Percentiles rank a stretch among this genome's conserved stretches.
Evolutionary conservation across 2,329 filamentous ascomycete species (phyloP).

Genomic region (Diaporthe sp.): DNA sequence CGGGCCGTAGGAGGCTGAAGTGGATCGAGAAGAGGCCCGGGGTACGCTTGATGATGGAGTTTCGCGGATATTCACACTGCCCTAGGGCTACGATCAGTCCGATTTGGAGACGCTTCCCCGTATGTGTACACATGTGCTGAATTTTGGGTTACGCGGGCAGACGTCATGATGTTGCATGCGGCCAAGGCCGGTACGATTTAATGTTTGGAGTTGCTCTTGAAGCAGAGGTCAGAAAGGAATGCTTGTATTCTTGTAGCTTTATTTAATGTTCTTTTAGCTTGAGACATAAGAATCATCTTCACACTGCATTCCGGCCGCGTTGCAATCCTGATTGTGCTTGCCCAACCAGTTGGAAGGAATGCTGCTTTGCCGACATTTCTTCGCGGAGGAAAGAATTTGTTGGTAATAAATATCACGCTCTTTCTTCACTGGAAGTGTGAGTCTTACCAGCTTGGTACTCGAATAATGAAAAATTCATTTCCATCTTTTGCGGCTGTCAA

Average conservation of each 20-base stretch:
- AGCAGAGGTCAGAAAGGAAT: neutral
- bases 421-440: too few relatives aligned
- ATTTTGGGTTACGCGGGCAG: neutral
- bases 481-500: neutral
- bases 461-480: neutral
- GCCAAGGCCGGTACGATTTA: neutral
- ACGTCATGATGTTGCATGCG: neutral
- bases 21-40: neutral
- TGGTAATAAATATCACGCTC: neutral
- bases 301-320: neutral
- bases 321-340: neutral
- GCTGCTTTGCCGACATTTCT: too few relatives aligned
- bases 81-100: neutral
- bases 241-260: slow-evolving; percentile 15
- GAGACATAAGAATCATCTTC: neutral
- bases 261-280: slow-evolving; percentile 4
- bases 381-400: neutral
- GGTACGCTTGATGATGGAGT: neutral
- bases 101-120: neutral
- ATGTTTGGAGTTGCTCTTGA: slow-evolving; percentile 9
- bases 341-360: neutral
- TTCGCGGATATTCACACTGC: neutral
- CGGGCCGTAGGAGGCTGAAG: neutral
- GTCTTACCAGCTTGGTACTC: too few relatives aligned
- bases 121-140: neutral